phyloP scores from a whole-genome alignment of 192 early-diverging fungal species.

The Backusella luteola region DNA sequence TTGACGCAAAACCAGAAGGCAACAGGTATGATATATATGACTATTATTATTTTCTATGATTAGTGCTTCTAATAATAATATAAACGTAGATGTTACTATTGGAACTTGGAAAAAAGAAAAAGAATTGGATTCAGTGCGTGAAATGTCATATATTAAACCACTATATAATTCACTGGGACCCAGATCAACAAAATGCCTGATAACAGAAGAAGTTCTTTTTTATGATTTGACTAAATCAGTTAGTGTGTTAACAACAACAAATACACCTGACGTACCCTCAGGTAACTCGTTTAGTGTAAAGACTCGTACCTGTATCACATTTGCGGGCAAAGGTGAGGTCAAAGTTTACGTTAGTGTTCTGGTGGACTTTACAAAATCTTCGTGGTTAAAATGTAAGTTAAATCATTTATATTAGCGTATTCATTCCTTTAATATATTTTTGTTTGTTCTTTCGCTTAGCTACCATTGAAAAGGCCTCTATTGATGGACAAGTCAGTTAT shows the following conservation, averaged over 20 bases:
- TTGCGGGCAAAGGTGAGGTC: conserved; percentile 39
- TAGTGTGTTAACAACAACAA: conserved; percentile 41
- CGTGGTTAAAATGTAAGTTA: conserved; percentile 46
- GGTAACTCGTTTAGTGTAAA: conserved; percentile 47
- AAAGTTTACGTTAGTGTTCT: conserved; percentile 45
- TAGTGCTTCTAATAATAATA: not conserved
- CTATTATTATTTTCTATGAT: not conserved
- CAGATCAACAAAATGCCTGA: conserved; percentile 40
- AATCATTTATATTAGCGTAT: not conserved
- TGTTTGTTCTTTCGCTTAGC: conserved; percentile 19
- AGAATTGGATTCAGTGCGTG: conserved; percentile 6
- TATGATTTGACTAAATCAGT: conserved; percentile 45
- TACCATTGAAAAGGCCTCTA: conserved; percentile 50
- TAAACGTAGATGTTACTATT: conserved; percentile 27
- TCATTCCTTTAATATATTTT: not conserved
- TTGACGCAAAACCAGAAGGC: conserved; percentile 7
- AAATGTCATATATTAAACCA: conserved; percentile 32
- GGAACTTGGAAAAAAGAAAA: conserved; percentile 26
- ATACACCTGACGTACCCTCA: conserved; percentile 51
- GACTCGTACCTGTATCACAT: conserved; percentile 48
- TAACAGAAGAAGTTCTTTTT: conserved; percentile 42
- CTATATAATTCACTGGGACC: conserved; percentile 23
- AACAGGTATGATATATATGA: not conserved
- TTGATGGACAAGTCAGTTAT: conserved; percentile 46
- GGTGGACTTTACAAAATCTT: conserved; percentile 52